phyloP scores from a whole-genome alignment of 2,329 filamentous ascomycete species.

The Teratosphaeria zuluensis region DNA sequence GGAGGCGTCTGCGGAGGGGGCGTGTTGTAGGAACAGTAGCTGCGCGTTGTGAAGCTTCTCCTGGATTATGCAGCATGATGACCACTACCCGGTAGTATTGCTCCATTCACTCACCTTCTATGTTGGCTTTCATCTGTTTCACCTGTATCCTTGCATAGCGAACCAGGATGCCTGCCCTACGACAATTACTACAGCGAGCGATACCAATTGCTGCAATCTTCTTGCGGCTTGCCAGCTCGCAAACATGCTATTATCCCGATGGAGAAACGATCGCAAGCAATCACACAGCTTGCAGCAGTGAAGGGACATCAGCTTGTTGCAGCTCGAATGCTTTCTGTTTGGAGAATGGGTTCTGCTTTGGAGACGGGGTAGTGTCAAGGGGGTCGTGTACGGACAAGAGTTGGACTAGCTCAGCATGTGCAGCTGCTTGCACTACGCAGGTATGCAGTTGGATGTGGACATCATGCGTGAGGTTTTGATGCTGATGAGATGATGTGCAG shows the following conservation, averaged over 20 bases:
- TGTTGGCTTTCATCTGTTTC: not conserved
- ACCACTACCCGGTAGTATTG: not conserved
- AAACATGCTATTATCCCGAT: conserved; percentile 21
- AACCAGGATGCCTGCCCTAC: not conserved
- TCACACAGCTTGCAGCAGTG: conserved; percentile 12
- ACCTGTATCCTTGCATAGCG: not conserved
- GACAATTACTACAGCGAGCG: not conserved
- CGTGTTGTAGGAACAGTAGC: not conserved
- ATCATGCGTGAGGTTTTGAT: conserved; percentile 5
- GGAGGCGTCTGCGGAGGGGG: not conserved
- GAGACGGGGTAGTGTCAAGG: conserved; percentile 19
- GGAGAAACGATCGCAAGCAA: conserved; percentile 16
- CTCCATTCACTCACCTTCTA: not conserved
- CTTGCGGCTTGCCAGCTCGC: not conserved
- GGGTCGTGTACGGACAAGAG: conserved; percentile 24
- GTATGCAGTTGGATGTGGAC: conserved; percentile 4
- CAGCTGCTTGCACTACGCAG: conserved; percentile 21
- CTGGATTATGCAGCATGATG: not conserved
- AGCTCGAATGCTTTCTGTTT: conserved; percentile 20
- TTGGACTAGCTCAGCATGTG: conserved; percentile 21
- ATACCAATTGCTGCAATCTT: not conserved
- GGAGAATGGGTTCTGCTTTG: conserved; percentile 24
- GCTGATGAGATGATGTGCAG: not conserved
- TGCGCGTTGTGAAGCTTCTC: not conserved
- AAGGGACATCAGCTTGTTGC: conserved; percentile 19